A percentile compares a stretch with the other conserved stretches of the same genome.
Conservation (phyloP, 345 rosid species). For the Lepidium aucheri region DNA sequence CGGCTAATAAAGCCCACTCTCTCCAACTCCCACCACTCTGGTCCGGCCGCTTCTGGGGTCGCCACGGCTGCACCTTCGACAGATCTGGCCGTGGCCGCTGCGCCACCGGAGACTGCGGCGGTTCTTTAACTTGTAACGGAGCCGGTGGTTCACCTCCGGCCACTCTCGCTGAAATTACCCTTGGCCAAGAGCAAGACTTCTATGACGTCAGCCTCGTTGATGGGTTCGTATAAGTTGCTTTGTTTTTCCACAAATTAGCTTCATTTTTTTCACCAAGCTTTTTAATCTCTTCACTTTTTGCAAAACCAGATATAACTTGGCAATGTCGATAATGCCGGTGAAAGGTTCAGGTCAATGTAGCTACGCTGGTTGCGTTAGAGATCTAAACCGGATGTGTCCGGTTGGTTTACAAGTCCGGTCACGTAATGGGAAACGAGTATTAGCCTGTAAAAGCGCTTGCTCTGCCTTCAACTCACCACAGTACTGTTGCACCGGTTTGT, state of each 20-base stretch:
- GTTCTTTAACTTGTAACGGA: slow-evolving; percentile 72
- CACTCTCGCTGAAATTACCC: slow-evolving; percentile 83
- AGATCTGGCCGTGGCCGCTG: slow-evolving; percentile 63
- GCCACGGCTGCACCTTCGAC: slow-evolving; percentile 84
- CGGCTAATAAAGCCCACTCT: slow-evolving; percentile 51
- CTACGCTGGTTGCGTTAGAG: slow-evolving; percentile 85
- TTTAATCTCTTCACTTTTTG: too few relatives aligned
- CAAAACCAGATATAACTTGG: slow-evolving; percentile 58
- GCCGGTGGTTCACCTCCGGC: slow-evolving; percentile 89
- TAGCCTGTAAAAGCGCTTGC: slow-evolving; percentile 95
- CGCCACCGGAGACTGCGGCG: slow-evolving; percentile 88
- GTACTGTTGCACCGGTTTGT: slow-evolving; percentile 86
- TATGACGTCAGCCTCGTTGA: slow-evolving; percentile 95
- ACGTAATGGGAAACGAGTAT: slow-evolving; percentile 43
- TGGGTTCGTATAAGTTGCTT: slow-evolving; percentile 24
- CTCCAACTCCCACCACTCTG: slow-evolving; percentile 65
- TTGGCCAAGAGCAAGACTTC: slow-evolving; percentile 72
- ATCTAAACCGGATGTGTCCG: slow-evolving; percentile 77
- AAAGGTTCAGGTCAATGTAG: slow-evolving; percentile 77
- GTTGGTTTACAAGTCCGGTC: slow-evolving; percentile 72
- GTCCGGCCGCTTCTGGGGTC: slow-evolving; percentile 99
- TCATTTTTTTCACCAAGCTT: not conserved
- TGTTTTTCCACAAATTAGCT: not conserved
- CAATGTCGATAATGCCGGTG: slow-evolving; percentile 64
- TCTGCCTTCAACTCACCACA: slow-evolving; percentile 81